Percentiles rank a stretch among this genome's conserved stretches.
Conservation (phyloP, 306 rosid species). For the Prosopis cineraria region DNA sequence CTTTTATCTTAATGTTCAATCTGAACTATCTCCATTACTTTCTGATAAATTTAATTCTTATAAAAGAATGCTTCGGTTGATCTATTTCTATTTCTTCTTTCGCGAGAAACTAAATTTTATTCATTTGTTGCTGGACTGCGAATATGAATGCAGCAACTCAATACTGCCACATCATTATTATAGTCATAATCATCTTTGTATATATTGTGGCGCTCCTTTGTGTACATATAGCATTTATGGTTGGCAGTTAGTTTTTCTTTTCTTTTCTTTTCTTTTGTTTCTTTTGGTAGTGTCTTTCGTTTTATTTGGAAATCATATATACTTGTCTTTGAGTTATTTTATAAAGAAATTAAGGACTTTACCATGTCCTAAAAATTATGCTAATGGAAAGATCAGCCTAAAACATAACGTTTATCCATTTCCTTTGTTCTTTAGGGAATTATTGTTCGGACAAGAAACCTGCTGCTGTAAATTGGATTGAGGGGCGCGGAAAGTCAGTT, state of each 20-base stretch:
- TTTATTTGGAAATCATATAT: neutral
- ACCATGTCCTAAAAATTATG: constrained; percentile 13
- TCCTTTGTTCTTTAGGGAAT: constrained; percentile 49
- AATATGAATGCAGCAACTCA: neutral
- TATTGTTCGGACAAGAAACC: constrained; percentile 85
- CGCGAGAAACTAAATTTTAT: neutral
- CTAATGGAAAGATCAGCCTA: neutral
- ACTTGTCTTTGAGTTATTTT: constrained; percentile 20
- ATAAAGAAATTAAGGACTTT: neutral
- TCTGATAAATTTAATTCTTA: neutral
- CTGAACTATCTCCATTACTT: neutral
- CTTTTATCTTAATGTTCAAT: constrained; percentile 10
- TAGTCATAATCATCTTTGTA: neutral
- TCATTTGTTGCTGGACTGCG: neutral
- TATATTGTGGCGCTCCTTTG: neutral
- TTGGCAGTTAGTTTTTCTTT: constrained; percentile 20
- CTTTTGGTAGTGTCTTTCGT: neutral
- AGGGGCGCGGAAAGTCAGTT: constrained; percentile 82
- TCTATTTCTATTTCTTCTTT: neutral
- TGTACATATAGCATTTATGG: neutral
- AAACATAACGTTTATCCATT: constrained; percentile 16
- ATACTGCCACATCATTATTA: neutral
- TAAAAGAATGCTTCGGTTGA: neutral
- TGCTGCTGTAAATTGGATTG: constrained; percentile 81
- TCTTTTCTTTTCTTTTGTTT: too few relatives aligned